A percentile compares a stretch with the other conserved stretches of the same genome.
Conservation (phyloP, 2,329 filamentous ascomycete species). For the Fusarium bulbicola region DNA sequence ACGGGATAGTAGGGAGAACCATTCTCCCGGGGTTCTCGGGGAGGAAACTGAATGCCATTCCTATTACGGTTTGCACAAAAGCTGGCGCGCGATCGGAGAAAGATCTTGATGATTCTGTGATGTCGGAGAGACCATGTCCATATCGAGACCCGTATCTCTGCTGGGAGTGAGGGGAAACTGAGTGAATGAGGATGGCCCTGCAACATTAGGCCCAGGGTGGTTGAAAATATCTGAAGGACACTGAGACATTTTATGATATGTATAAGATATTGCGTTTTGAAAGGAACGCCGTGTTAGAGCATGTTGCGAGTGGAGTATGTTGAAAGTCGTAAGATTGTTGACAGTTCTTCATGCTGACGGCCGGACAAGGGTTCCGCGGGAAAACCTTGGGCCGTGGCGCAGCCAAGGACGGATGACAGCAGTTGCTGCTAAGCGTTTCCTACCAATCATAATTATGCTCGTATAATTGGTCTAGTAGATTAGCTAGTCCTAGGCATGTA, state of each 20-base stretch:
- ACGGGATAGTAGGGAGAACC: not conserved
- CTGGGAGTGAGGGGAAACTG: not conserved
- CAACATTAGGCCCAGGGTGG: rapidly evolving
- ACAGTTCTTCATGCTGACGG: too few relatives aligned
- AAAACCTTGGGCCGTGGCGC: not conserved
- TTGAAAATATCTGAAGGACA: not conserved
- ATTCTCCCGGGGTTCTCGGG: not conserved
- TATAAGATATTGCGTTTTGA: not conserved
- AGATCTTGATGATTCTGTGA: not conserved
- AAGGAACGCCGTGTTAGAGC: not conserved
- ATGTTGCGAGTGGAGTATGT: not conserved
- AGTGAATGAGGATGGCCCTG: not conserved
- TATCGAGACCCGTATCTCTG: not conserved
- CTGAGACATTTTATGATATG: not conserved
- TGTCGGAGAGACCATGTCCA: not conserved
- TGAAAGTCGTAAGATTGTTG: not conserved
- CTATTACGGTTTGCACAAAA: not conserved
- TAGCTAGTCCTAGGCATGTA: not conserved
- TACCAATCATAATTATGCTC: not conserved
- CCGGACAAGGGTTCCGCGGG: not conserved
- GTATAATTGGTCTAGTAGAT: not conserved
- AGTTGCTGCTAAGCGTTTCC: not conserved
- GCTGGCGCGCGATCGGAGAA: not conserved
- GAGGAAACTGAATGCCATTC: not conserved
- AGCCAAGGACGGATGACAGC: not conserved